Evolutionary conservation across 2,329 filamentous ascomycete genomes (phyloP).

Genomic region (Penicillium olsonii): DNA sequence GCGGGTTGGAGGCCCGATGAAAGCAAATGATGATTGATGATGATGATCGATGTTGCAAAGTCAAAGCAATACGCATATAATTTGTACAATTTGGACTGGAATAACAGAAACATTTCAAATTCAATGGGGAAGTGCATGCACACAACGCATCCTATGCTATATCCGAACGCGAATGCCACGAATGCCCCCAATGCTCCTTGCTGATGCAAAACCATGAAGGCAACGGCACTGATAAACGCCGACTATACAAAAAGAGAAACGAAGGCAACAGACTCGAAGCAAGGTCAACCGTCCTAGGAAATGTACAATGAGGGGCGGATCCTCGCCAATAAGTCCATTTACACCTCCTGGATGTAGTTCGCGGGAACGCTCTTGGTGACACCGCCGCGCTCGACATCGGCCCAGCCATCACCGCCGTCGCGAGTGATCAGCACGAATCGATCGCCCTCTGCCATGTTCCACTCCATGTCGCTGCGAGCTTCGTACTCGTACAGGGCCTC

Average conservation of each 20-base stretch:
- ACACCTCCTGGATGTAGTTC: conserved; percentile 83
- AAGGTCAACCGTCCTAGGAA: background rate
- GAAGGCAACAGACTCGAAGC: background rate
- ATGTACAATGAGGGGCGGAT: conserved; percentile 1
- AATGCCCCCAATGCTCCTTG: conserved; percentile 19
- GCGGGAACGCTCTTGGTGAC: conserved; percentile 86
- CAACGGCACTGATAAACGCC: conserved; percentile 10
- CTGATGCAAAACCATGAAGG: conserved; percentile 22
- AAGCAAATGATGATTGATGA: background rate
- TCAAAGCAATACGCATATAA: background rate
- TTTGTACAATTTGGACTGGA: background rate
- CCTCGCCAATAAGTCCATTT: conserved; percentile 10
- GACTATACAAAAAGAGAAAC: conserved; percentile 7
- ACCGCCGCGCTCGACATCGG: conserved; percentile 90
- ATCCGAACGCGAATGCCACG: conserved; percentile 12
- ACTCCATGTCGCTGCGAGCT: conserved; percentile 81
- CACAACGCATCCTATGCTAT: conserved; percentile 8
- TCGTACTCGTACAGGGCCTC: conserved; percentile 91
- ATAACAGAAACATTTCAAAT: background rate
- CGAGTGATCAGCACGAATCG: conserved; percentile 85
- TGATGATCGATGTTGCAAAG: conserved; percentile 15
- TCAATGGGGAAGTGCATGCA: background rate
- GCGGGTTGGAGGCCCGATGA: conserved; percentile 9
- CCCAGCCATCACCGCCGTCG: conserved; percentile 93
- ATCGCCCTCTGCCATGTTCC: conserved; percentile 88